Evolutionary conservation across 371 early-diverging fungal genomes (phyloP), one percentile per base, ranked within the genome.

Genomic region (Funneliformis caledonium): DNA sequence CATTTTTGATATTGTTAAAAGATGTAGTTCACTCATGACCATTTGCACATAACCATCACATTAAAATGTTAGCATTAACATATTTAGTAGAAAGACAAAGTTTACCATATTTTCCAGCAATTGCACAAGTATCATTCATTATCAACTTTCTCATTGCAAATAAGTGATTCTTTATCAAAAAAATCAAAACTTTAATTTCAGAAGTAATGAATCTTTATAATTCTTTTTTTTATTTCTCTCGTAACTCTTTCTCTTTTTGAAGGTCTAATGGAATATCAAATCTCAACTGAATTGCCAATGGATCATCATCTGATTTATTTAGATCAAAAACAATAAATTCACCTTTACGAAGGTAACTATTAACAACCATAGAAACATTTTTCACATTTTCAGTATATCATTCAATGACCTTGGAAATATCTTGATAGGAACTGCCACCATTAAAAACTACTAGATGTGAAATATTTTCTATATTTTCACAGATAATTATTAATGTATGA

Each of bases 381-480:
- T 76, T 76, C 0, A 76, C 45, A 76, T 76, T 64, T 62, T 76
- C 65, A 76, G 76, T 76, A 76, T 76, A 76, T 62, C 48, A 64
- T 4, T 43, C 43, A 64, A 47, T 10, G 16, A 76, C 62, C 11
- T 62, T 60, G 14, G 43, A 43, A 7, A 43, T 33, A n/a, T 65
- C 65, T 65, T n/a, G n/a, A n/a, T n/a, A n/a, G n/a, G n/a, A n/a
- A n/a, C n/a, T n/a, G n/a, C n/a, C n/a, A n/a, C n/a, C n/a, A n/a
- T n/a, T n/a, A n/a, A n/a, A n/a, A n/a, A n/a, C n/a, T n/a, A n/a
- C n/a, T n/a, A n/a, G n/a, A 45, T n/a, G n/a, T n/a, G n/a, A n/a
- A n/a, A n/a, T n/a, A n/a, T n/a, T n/a, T n/a, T n/a, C n/a, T n/a
- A n/a, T n/a, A n/a, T n/a, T n/a, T 45, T 45, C 45, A 4, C 45